Conservation (phyloP, 768 basidiomycete species). For the Omphalotus guepiniiformis region DNA sequence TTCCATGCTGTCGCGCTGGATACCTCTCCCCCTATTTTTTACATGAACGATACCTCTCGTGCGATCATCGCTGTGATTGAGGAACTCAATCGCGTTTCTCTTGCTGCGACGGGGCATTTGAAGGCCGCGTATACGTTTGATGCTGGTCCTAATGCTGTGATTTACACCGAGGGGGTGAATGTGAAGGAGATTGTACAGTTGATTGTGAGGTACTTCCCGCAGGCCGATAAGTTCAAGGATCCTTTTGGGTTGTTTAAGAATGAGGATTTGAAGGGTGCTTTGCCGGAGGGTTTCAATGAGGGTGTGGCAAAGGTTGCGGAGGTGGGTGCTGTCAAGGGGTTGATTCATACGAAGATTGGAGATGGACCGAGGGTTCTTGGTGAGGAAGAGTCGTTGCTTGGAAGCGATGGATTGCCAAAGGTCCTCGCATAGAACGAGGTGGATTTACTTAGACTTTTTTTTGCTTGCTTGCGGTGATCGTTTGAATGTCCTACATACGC, state of each 20-base stretch:
- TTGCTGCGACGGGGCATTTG: constrained; percentile 51
- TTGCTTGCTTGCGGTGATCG: too few relatives aligned
- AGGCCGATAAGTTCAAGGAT: constrained; percentile 74
- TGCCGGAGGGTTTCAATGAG: constrained; percentile 72
- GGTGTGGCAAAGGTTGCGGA: constrained; percentile 71
- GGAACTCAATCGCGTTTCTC: constrained; percentile 84
- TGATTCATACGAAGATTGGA: constrained; percentile 92
- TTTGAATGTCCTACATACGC: too few relatives aligned
- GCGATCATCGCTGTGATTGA: constrained; percentile 88
- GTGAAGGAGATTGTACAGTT: constrained; percentile 74
- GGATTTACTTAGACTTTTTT: too few relatives aligned
- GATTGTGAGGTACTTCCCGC: constrained; percentile 85
- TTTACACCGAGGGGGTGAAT: constrained; percentile 80
- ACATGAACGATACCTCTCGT: constrained; percentile 97
- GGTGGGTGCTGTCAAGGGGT: constrained; percentile 75
- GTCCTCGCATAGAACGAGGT: constrained; percentile 32
- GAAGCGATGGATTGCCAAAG: constrained; percentile 65
- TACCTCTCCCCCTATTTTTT: constrained; percentile 97
- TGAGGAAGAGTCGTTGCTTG: constrained; percentile 61
- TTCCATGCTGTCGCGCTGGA: constrained; percentile 98
- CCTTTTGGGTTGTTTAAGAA: constrained; percentile 59
- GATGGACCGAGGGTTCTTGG: constrained; percentile 80
- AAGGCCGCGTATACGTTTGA: constrained; percentile 99
- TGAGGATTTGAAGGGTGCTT: constrained; percentile 30
- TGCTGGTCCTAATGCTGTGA: constrained; percentile 97